phyloP scores from a whole-genome alignment of 1,284 basidiomycete species.

The Apiotrichum mycotoxinovorans region DNA sequence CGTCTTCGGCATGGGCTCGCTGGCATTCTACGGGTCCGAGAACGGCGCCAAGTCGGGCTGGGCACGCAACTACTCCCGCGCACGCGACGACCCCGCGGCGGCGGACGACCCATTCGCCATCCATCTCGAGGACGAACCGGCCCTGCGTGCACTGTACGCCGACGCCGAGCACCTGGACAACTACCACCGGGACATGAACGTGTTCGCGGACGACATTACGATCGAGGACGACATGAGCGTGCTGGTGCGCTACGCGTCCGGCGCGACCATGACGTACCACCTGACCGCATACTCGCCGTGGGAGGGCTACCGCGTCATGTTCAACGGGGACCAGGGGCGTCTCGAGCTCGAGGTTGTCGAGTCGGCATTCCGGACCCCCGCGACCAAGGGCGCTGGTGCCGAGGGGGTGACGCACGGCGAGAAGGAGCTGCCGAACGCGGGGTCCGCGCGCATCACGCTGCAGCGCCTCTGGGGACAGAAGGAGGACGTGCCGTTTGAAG shows the following conservation, averaged over 20 bases:
- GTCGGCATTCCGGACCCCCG: slow-evolving; percentile 37
- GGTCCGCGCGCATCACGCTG: slow-evolving; percentile 53
- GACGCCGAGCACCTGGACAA: slow-evolving; percentile 54
- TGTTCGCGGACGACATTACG: slow-evolving; percentile 56
- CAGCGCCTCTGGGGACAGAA: slow-evolving; percentile 55
- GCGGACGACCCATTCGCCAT: slow-evolving; percentile 57
- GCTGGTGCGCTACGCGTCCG: slow-evolving; percentile 55
- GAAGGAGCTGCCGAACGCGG: slow-evolving; percentile 54
- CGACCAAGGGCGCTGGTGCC: slow-evolving; percentile 23
- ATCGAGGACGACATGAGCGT: slow-evolving; percentile 61
- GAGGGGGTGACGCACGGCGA: slow-evolving; percentile 50
- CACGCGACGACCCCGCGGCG: slow-evolving; percentile 52
- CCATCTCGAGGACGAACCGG: slow-evolving; percentile 54
- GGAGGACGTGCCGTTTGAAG: slow-evolving; percentile 51
- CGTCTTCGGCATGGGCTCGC: slow-evolving; percentile 56
- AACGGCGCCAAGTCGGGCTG: slow-evolving; percentile 56
- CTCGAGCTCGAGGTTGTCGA: slow-evolving; percentile 59
- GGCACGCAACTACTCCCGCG: slow-evolving; percentile 55
- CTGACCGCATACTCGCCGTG: slow-evolving; percentile 49
- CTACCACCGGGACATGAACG: slow-evolving; percentile 51
- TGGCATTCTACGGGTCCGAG: slow-evolving; percentile 56
- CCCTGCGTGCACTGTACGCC: slow-evolving; percentile 54
- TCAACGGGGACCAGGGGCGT: slow-evolving; percentile 57
- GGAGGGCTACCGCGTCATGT: slow-evolving; percentile 59
- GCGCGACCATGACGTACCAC: slow-evolving; percentile 59